Evolutionary conservation across 2,329 filamentous ascomycete genomes (phyloP).

Genomic region (Xylaria sp.): DNA sequence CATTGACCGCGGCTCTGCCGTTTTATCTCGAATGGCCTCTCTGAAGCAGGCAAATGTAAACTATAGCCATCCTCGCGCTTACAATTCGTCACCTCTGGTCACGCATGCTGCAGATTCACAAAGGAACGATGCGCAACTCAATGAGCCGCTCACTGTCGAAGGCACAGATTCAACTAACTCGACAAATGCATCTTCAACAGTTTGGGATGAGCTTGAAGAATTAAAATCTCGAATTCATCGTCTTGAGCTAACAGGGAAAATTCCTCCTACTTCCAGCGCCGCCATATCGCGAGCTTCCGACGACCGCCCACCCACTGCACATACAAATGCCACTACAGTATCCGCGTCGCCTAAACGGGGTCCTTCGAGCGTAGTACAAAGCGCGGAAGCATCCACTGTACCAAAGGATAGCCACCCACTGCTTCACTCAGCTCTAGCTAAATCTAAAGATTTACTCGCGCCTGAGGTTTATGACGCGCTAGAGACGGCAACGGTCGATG

Average conservation of each 20-base stretch:
- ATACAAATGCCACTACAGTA: constrained; percentile 84
- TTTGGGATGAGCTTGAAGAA: constrained; percentile 98
- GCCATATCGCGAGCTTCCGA: constrained; percentile 78
- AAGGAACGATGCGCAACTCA: constrained; percentile 51
- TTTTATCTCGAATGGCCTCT: constrained; percentile 56
- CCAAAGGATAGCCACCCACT: constrained; percentile 76
- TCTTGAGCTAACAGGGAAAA: constrained; percentile 87
- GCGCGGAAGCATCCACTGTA: constrained; percentile 57
- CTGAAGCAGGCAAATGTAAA: constrained; percentile 55
- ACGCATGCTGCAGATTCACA: constrained; percentile 55
- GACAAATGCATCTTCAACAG: constrained; percentile 87
- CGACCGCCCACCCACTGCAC: constrained; percentile 89
- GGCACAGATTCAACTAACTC: constrained; percentile 89
- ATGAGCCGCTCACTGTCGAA: constrained; percentile 62
- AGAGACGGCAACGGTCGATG: constrained; percentile 84
- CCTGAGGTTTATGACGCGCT: constrained; percentile 80
- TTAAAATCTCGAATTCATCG: constrained; percentile 92
- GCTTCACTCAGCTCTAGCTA: constrained; percentile 81
- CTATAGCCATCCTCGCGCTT: constrained; percentile 57
- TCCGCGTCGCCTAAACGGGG: constrained; percentile 87
- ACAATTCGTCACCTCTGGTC: constrained; percentile 70
- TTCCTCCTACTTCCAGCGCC: constrained; percentile 83
- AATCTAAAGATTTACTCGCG: constrained; percentile 76
- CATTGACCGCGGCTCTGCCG: constrained; percentile 57
- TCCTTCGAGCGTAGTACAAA: constrained; percentile 60